A percentile compares a stretch with the other conserved stretches of the same genome.
Conservation (phyloP, 768 basidiomycete species). For the Mycena galericulata region DNA sequence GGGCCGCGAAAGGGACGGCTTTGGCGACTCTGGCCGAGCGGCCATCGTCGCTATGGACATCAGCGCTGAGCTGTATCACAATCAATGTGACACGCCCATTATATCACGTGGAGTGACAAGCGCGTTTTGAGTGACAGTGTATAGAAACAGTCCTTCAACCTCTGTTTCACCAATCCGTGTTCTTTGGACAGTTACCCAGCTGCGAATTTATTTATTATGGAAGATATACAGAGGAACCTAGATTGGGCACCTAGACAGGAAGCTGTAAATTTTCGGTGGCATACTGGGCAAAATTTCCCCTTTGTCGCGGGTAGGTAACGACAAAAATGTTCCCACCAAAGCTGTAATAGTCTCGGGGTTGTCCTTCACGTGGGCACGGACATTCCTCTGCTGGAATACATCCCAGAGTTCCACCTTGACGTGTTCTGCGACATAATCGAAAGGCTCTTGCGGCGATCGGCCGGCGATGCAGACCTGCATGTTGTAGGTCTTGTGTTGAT, state of each 20-base stretch:
- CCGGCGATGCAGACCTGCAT: neutral
- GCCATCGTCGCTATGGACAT: constrained; percentile 30
- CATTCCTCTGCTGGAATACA: neutral
- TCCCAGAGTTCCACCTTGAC: neutral
- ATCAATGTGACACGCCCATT: constrained; percentile 25
- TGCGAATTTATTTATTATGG: too few species aligned
- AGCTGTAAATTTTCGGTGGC: neutral
- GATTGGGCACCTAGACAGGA: neutral
- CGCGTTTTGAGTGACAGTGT: too few species aligned
- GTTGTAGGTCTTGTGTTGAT: neutral
- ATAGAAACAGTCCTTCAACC: too few species aligned
- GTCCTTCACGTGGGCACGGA: neutral
- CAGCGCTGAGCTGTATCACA: neutral
- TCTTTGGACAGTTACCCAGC: too few species aligned
- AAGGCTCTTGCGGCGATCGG: neutral
- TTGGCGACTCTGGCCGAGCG: constrained; percentile 29
- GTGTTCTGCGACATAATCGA: neutral
- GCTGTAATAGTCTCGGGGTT: neutral
- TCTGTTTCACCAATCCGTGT: too few species aligned
- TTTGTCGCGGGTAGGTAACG: neutral
- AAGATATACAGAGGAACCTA: too few species aligned
- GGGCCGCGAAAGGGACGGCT: constrained; percentile 8
- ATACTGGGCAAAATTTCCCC: neutral
- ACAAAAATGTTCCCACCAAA: neutral
- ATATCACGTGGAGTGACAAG: constrained; percentile 15